Base-by-base conservation (phyloP, 176 grass and related monocot genomes). In the Aechmea fasciata region DNA sequence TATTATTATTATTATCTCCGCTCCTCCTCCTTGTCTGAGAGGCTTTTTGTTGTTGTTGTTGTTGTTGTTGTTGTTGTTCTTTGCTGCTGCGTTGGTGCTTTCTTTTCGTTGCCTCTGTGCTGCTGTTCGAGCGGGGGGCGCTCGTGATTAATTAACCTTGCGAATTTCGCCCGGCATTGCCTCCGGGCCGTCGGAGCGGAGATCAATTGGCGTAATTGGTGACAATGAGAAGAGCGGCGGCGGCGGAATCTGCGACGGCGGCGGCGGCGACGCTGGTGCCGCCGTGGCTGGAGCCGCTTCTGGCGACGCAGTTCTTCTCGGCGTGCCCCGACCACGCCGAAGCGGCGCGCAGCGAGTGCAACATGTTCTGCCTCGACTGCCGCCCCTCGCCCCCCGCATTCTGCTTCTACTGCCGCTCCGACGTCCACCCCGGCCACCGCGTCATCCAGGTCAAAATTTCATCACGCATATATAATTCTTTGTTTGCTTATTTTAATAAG, bases 281-380 rank as follows among this genome's bases (percentile, higher is more conserved):
- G 12, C 79, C 57, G 9, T 91, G 89, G 89, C 76, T 91, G 62
- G 85, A 91, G 73, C 23, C 89, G 52, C 89, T 91, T 1, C 82
- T 91, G 2, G 23, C 66, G 2, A 83, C 85, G 24, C 85, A 74
- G 11, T 91, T 91, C 89, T 91, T 91, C 73, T 69, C 83, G 1
- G 69, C 85, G 23, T 91, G 89, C 79, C 70, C 25, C 26, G 66
- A 72, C 2, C 89, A 91, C 73, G 75, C 82, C 6, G 89, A 72
- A 18, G 84, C 89, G 0, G 75, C 89, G 11, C 82, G 89, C 63
- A 83, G 83, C 73, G 89, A 91, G 76, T 80, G 79, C 85, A 91
- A 91, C 89, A 82, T 91, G 85, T 91, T 88, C 82, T 91, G 89
- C 82, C 70, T 91, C 70, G 89, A 91, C 67, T 91, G 89, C 85